phyloP scores from a whole-genome alignment of 164 flowering plant species.

The Paratinospora sagittata region DNA sequence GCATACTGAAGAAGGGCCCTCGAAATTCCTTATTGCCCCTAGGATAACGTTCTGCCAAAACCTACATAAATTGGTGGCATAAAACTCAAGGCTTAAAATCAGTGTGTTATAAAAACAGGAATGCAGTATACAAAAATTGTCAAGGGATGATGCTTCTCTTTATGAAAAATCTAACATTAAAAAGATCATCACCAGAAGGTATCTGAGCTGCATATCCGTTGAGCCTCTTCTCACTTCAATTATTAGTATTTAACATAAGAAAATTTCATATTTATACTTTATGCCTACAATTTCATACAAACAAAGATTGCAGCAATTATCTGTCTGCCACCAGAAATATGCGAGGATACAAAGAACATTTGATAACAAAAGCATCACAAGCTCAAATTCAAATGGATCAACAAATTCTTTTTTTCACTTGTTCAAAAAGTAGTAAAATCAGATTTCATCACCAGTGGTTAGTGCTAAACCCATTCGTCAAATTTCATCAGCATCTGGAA shows the following conservation, averaged over 20 bases:
- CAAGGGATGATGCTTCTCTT: not conserved
- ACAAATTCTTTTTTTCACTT: too few relatives aligned
- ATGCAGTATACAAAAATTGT: not conserved
- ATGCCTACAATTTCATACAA: not conserved
- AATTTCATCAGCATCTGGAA: too few relatives aligned
- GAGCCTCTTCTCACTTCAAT: not conserved
- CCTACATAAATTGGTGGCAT: constrained; percentile 27
- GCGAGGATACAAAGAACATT: too few relatives aligned
- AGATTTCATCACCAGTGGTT: too few relatives aligned
- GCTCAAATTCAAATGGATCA: too few relatives aligned
- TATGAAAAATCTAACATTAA: not conserved
- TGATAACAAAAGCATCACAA: too few relatives aligned
- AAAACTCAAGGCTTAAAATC: not conserved
- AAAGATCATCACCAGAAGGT: not conserved
- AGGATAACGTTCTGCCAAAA: constrained; percentile 82
- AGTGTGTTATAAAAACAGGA: not conserved
- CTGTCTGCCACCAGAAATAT: too few relatives aligned
- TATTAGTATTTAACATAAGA: not conserved
- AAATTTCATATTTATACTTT: too few relatives aligned
- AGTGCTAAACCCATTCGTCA: too few relatives aligned
- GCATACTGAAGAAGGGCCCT: constrained; percentile 78
- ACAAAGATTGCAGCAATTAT: not conserved
- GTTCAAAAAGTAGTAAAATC: too few relatives aligned
- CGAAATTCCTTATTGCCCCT: constrained; percentile 79
- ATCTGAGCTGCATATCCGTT: not conserved